Base-by-base conservation (phyloP, 176 grass and related monocot species). In the Secale cereale region DNA sequence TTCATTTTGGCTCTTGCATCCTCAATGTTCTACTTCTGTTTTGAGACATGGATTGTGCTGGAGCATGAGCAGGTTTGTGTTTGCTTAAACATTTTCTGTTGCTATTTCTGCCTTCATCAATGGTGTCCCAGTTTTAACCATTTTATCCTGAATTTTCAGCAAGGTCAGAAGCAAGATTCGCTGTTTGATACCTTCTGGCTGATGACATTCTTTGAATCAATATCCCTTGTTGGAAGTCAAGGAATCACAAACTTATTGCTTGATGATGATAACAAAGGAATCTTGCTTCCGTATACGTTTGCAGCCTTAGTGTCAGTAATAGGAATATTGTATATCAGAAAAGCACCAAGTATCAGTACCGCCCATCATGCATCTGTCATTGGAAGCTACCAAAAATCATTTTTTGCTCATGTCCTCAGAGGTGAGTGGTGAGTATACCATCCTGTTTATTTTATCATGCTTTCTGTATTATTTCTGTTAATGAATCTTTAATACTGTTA, bases 171-270 rank as follows among this genome's bases (percentile, higher is more conserved):
- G 65, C 90, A 94, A 83, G 93, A 99, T 82, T 78, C 82, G 56
- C 85, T 96, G 25, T 90, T 79, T 84, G 93, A 92, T 78, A 89
- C 93, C 74, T 99, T 99, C 74, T 99, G 97, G 97, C 28, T 89
- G 72, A 96, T 94, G 90, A 91, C 88, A 45, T 96, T 99, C 88
- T 94, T 94, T 10, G 97, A 99, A 87, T 99, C 97, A 6, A 78
- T 91, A 59, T 96, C 91, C 65, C 84, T 89, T 43, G 27, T 94
- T 86, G 90, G 91, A 79, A 96, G 93, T 78, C 97, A 99, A 94
- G 90, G 87, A 59, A 57, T 96, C 48, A 86, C 93, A 73, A 96
- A 99, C 69, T 56, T 86, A 25, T 83, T 92, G 56, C 63, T 93
- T 60, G 72, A 77, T 62, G 70, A 92, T 86, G 73, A 79, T 54